Percentiles rank a stretch among this genome's conserved stretches.
phyloP scores from a whole-genome alignment of 192 early-diverging fungal species.

The Gorgonomyces haynaldii region DNA sequence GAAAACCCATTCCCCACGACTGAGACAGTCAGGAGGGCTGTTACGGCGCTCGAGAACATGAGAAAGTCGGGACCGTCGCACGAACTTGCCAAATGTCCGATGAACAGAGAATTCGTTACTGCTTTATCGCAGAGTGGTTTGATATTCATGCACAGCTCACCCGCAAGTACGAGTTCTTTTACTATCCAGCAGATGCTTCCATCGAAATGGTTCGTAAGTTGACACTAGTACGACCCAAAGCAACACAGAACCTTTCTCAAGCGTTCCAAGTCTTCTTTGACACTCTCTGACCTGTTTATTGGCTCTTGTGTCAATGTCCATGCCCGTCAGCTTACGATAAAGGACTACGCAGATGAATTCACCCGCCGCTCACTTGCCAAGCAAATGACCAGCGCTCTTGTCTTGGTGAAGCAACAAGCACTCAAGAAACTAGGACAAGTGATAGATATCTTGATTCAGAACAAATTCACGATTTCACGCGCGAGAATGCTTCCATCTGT shows the following conservation, averaged over 20 bases:
- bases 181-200: constrained; percentile 35
- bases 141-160: constrained; percentile 40
- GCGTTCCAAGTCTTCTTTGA: constrained; percentile 28
- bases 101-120: constrained; percentile 12
- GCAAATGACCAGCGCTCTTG: constrained; percentile 30
- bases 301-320: constrained; percentile 41
- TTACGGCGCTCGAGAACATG: no score
- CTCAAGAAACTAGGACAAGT: constrained; percentile 25
- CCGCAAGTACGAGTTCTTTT: constrained; percentile 46
- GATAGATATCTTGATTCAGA: constrained; percentile 19
- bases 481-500: constrained; percentile 19
- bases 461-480: constrained; percentile 26
- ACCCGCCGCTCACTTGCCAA: constrained; percentile 22
- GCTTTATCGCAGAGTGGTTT: constrained; percentile 42
- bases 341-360: constrained; percentile 42
- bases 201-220: constrained; percentile 42
- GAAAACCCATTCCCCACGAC: no score
- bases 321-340: constrained; percentile 34
- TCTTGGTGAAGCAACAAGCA: constrained; percentile 33
- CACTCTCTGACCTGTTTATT: constrained; percentile 34
- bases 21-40: no score
- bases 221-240: constrained; percentile 42
- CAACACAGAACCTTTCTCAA: constrained; percentile 42
- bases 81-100: no score
- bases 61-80: no score